phyloP scores from a whole-genome alignment of 192 early-diverging fungal species.

The Gryganskiella cystojenkinii region DNA sequence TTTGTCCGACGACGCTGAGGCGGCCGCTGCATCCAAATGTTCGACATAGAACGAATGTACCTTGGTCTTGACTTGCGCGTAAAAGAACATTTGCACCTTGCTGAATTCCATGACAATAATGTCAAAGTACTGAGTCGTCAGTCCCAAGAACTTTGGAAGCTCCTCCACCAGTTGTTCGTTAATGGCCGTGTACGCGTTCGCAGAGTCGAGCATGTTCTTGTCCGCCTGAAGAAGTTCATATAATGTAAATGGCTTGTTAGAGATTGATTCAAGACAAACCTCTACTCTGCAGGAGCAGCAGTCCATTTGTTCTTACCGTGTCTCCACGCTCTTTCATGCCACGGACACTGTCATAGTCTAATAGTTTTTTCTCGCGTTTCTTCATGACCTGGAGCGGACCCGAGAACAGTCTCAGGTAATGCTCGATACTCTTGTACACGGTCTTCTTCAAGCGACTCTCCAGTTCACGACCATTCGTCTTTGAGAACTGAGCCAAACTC shows the following conservation, averaged over 20 bases:
- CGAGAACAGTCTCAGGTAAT: constrained; percentile 62
- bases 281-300: background rate
- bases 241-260: too few species aligned
- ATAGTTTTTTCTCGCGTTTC: constrained; percentile 75
- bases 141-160: constrained; percentile 69
- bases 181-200: constrained; percentile 71
- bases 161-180: constrained; percentile 81
- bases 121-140: constrained; percentile 71
- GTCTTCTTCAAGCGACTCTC: constrained; percentile 46
- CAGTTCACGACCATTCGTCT: constrained; percentile 54
- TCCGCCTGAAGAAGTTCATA: constrained; percentile 57
- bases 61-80: constrained; percentile 57
- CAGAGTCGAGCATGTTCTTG: constrained; percentile 72
- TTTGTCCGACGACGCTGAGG: constrained; percentile 1
- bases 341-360: constrained; percentile 77
- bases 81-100: constrained; percentile 62
- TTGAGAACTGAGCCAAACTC: constrained; percentile 45
- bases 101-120: constrained; percentile 66
- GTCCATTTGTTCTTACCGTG: constrained; percentile 43
- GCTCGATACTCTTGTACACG: constrained; percentile 61
- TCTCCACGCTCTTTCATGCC: constrained; percentile 70
- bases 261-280: too few species aligned
- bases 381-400: constrained; percentile 76
- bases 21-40: constrained; percentile 30
- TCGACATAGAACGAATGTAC: constrained; percentile 52